Percentiles rank a stretch among this genome's conserved stretches.
These are phyloP conservation scores for Gonium pectorale DNA, from an alignment of 139 green algal genomes.

Conservation along the genomic window DNA sequence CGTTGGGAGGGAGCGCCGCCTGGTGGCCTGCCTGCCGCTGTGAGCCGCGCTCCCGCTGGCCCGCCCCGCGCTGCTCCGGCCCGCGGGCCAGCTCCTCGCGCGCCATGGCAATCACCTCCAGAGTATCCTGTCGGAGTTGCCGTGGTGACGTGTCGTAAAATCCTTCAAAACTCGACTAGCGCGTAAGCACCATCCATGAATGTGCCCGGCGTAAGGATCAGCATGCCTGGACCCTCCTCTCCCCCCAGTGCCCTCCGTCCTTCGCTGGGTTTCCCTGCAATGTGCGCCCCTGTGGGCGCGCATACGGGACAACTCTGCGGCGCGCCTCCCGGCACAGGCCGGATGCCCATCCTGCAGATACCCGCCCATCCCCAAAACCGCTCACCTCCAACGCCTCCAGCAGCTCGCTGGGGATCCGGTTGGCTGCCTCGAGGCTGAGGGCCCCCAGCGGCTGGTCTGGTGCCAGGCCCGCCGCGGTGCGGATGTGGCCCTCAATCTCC, in stretches of 20 bases:
- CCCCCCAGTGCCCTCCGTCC: no score
- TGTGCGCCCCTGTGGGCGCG: no score
- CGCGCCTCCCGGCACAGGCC: not conserved
- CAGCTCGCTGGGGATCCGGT: slow-evolving; percentile 9
- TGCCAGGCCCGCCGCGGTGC: not conserved
- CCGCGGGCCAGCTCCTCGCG: slow-evolving; percentile 14
- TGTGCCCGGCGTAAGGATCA: no score
- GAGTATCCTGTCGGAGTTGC: slow-evolving; percentile 17
- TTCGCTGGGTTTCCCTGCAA: no score
- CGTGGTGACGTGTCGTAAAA: not conserved
- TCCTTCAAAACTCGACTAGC: not conserved
- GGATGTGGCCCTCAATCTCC: slow-evolving; percentile 36
- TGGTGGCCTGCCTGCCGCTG: not conserved
- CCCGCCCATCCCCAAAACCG: not conserved
- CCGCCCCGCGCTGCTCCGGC: not conserved
- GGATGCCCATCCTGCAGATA: no score
- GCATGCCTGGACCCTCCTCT: no score
- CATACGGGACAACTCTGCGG: no score
- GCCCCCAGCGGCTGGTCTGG: slow-evolving; percentile 2
- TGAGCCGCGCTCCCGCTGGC: not conserved
- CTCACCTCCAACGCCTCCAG: slow-evolving; percentile 41
- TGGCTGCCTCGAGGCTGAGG: not conserved
- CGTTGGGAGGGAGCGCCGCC: not conserved
- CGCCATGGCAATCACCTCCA: slow-evolving; percentile 29
- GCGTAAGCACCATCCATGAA: no score